Base-by-base conservation (phyloP, 208 protist species). In the Trypanosoma cruzi region DNA sequence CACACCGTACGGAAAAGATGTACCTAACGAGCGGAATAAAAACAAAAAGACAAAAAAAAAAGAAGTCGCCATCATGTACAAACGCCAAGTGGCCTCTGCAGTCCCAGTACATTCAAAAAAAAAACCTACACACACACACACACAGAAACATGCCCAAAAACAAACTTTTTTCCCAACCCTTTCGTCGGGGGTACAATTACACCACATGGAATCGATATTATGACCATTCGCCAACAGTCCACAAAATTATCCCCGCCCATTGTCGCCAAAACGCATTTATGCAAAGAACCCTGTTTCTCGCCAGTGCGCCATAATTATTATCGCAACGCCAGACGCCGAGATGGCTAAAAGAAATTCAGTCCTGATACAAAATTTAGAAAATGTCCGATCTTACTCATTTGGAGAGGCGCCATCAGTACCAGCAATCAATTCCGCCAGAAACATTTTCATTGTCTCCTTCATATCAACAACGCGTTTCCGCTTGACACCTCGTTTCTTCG, bases 361-460 rank as follows among this genome's bases (percentile, higher is more conserved):
- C 1, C 40, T 6, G 48, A 24, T 24, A 10, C 48, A 52, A 52
- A n/a, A 7, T 16, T 8, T 24, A 7, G 36, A 5, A 24, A n/a
- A 29, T 61, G 56, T 26, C 24, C 48, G 14, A 8, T 42, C 29
- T 24, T 2, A 4, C 40, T 48, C 18, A 49, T 36, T 8, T 16
- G 13, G 34, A 42, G 34, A 61, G 16, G 34, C n/a, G 13, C 34
- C 34, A 5, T 11, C 34, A 42, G 34, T 64, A 37, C 3, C 37
- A 22, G 28, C 50, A 36, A 61, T 34, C 22, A 77, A 8, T 32
- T 77, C 72, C 28, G 59, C 5, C 29, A 77, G 5, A 60, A 72
- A 77, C n/a, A 46, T 52, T 52, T 46, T 29, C 7, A 77, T 31
- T 8, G 72, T 77, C 37, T 71, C 72, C 7, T 44, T 42, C 10